Base-by-base conservation (phyloP, 495 filamentous ascomycete species). In the Cudoniella acicularis region DNA sequence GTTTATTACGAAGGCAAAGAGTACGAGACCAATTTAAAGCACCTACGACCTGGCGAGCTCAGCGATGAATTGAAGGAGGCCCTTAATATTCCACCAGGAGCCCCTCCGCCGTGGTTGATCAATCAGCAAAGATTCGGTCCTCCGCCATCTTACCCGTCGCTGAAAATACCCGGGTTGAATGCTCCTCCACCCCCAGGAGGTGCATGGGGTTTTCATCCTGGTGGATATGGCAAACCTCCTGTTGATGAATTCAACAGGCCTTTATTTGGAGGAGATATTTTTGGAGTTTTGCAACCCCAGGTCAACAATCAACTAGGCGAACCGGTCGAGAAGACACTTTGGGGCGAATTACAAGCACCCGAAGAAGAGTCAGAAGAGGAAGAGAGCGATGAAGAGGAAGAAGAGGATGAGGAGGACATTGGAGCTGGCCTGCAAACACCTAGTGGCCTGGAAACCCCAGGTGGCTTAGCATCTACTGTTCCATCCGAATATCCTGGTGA, bases 1-100 rank as follows among this genome's bases (percentile, higher is more conserved):
- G 92, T 98, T 17, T 98, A 98, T 72, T 97, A 96, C 68, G 94
- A 98, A 67, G 94, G 94, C 64, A 98, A 98, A 69, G 94, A 98
- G 72, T 96, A 90, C 70, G 94, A 98, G 73, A 96, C 92, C 4
- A 96, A 98, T 74, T 79, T 96, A 48, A 84, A 85, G 63, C 89
- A 96, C 74, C 79, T 96, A 49, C 85, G 90, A 52, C 90, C 95
- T 2, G 94, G 94, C 36, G 92, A 98, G 65, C 70, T 97, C 47
- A 94, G 88, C 64, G 88, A 96, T 30, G 88, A 92, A 63, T 77
- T 98, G 46, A 91, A 91, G 65, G 94, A 98, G 63, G 93, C 94
- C 16, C 79, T 98, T 1, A 94, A 90, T 68, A 98, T 98, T 72
- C 89, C 92, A 24, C 91, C 91, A 2, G 94, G 92, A 54, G 92